Conservation (phyloP, 2,329 filamentous ascomycete species). For the Fusarium chaquense region DNA sequence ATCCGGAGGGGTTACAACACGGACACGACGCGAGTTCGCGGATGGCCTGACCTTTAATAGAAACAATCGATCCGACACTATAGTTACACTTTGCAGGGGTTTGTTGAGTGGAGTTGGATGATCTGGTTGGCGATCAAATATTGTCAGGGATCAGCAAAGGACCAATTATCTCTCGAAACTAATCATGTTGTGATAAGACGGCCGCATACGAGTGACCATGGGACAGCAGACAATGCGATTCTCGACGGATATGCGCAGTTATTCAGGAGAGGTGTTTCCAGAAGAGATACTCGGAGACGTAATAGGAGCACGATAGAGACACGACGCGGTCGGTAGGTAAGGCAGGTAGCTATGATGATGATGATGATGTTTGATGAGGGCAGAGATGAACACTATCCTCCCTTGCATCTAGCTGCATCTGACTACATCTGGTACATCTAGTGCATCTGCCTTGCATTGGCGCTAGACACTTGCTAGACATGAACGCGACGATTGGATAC, state of each 20-base stretch:
- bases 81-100: slow-evolving; percentile 19
- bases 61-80: slow-evolving; percentile 18
- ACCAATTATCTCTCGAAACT: slow-evolving; percentile 24
- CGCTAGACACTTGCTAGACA: slow-evolving; percentile 10
- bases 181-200: slow-evolving; percentile 32
- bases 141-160: slow-evolving; percentile 27
- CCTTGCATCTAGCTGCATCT: slow-evolving; percentile 35
- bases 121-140: slow-evolving; percentile 26
- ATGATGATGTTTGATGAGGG: background rate
- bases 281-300: background rate
- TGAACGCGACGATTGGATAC: slow-evolving; percentile 43
- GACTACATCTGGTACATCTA: slow-evolving; percentile 21
- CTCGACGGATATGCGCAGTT: background rate
- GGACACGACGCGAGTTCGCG: slow-evolving; percentile 45
- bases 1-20: slow-evolving; percentile 35
- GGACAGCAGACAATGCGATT: background rate
- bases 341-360: background rate
- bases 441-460: slow-evolving; percentile 22
- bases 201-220: slow-evolving; percentile 40
- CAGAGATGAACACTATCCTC: slow-evolving; percentile 21
- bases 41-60: slow-evolving; percentile 45
- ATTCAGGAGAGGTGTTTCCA: background rate
- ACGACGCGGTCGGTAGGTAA: background rate
- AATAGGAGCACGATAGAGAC: background rate
- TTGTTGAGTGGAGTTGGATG: slow-evolving; percentile 10